These are phyloP conservation scores for Austroboletus niveus DNA, from an alignment of 1,284 basidiomycete genomes.

Conservation along the genomic window DNA sequence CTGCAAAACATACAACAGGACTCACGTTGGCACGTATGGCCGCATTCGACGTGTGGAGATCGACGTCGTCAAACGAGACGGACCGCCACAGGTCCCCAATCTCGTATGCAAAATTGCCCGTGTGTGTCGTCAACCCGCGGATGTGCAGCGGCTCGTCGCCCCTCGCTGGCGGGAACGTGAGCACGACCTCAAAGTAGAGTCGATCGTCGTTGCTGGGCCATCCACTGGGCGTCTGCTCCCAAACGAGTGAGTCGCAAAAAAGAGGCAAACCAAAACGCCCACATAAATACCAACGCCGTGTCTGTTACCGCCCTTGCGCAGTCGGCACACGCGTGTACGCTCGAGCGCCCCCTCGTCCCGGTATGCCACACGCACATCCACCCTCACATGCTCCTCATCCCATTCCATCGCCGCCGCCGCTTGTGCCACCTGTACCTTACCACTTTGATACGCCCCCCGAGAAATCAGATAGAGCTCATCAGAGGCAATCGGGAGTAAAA, in stretches of 20 bases:
- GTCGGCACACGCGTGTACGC: conserved; percentile 33
- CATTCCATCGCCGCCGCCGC: conserved; percentile 9
- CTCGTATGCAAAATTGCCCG: conserved; percentile 30
- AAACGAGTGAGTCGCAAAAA: not conserved
- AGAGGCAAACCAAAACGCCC: conserved; percentile 10
- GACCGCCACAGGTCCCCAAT: conserved; percentile 28
- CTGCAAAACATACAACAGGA: too few species aligned
- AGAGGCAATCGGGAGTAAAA: conserved; percentile 36
- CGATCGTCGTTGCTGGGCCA: conserved; percentile 7
- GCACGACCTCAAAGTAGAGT: conserved; percentile 30
- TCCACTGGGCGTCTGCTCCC: conserved; percentile 16
- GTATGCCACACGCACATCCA: conserved; percentile 37
- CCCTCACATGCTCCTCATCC: conserved; percentile 18
- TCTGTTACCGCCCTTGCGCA: conserved; percentile 28
- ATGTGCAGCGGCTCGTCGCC: conserved; percentile 21
- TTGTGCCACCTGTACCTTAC: conserved; percentile 28
- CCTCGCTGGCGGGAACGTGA: conserved; percentile 31
- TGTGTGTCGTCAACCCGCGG: conserved; percentile 30
- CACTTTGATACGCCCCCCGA: conserved; percentile 31
- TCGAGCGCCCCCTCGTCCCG: conserved; percentile 24
- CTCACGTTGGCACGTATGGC: conserved; percentile 34
- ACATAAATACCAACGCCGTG: conserved; percentile 42
- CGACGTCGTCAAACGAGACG: conserved; percentile 32
- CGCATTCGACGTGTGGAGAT: conserved; percentile 23
- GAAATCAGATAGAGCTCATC: conserved; percentile 37